These are phyloP conservation scores for Myriosclerotinia scirpicola DNA, from an alignment of 2,329 filamentous ascomycete species.

Conservation along the genomic window DNA sequence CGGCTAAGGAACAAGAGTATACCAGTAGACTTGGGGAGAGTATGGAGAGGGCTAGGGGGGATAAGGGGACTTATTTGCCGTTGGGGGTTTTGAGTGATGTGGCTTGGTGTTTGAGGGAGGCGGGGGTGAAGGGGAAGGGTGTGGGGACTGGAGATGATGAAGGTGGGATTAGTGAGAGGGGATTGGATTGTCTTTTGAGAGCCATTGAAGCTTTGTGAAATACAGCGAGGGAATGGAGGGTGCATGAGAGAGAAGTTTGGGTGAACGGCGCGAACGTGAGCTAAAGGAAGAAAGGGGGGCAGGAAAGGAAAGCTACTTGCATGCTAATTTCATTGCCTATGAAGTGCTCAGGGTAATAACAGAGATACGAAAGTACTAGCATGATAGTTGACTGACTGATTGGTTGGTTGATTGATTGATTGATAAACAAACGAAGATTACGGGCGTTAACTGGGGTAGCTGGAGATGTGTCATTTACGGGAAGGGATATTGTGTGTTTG, in stretches of 20 bases:
- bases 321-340: constrained; percentile 2
- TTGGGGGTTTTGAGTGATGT: constrained; percentile 87
- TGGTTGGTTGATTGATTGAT: neutral
- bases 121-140: constrained; percentile 43
- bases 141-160: constrained; percentile 42
- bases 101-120: constrained; percentile 68
- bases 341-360: constrained; percentile 5
- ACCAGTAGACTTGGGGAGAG: constrained; percentile 85
- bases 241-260: neutral
- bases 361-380: neutral
- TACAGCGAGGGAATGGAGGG: neutral
- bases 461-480: neutral
- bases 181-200: constrained; percentile 58
- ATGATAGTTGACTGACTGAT: neutral
- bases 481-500: neutral
- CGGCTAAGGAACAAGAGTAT: constrained; percentile 92
- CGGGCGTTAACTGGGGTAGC: neutral
- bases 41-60: constrained; percentile 51
- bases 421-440: neutral
- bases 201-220: constrained; percentile 58
- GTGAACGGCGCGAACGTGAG: neutral
- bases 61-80: constrained; percentile 74
- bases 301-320: neutral
- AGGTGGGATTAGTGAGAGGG: constrained; percentile 49
- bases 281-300: neutral